Conservation (phyloP, 2,329 filamentous ascomycete species). For the Ophiostoma quercus region DNA sequence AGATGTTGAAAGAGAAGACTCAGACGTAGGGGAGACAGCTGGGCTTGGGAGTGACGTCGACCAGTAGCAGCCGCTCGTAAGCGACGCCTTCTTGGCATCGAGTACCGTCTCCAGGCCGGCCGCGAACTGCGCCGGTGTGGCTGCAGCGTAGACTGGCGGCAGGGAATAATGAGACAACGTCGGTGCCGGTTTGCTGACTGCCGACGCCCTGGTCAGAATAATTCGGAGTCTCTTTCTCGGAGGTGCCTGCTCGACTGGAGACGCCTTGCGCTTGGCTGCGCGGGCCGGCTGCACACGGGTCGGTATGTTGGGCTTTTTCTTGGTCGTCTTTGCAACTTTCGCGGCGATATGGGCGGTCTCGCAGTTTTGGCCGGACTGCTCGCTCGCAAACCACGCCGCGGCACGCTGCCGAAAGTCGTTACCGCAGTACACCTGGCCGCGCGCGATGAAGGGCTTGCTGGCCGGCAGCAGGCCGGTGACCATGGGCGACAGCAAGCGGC, state of each 20-base stretch:
- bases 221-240: not conserved
- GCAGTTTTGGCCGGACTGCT: not conserved
- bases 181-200: not conserved
- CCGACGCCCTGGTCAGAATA: not conserved
- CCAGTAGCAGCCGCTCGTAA: conserved; percentile 1
- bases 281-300: conserved; percentile 23
- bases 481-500: not conserved
- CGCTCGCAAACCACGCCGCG: conserved; percentile 18
- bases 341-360: too few relatives aligned
- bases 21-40: too few relatives aligned
- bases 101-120: conserved; percentile 4
- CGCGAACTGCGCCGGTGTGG: not conserved
- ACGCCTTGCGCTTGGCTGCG: conserved; percentile 21
- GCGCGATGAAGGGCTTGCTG: conserved; percentile 9
- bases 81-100: conserved; percentile 7
- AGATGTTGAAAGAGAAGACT: not conserved
- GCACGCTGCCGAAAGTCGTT: conserved; percentile 20
- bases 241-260: not conserved
- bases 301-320: not conserved
- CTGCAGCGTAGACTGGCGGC: not conserved
- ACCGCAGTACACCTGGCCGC: conserved; percentile 24
- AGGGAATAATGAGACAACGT: not conserved
- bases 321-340: not conserved
- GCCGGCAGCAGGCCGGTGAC: conserved; percentile 1
- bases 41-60: not conserved